These are phyloP conservation scores for Nannochloropsis granulata DNA, from an alignment of 108 stramenopile genomes.

Conservation along the genomic window DNA sequence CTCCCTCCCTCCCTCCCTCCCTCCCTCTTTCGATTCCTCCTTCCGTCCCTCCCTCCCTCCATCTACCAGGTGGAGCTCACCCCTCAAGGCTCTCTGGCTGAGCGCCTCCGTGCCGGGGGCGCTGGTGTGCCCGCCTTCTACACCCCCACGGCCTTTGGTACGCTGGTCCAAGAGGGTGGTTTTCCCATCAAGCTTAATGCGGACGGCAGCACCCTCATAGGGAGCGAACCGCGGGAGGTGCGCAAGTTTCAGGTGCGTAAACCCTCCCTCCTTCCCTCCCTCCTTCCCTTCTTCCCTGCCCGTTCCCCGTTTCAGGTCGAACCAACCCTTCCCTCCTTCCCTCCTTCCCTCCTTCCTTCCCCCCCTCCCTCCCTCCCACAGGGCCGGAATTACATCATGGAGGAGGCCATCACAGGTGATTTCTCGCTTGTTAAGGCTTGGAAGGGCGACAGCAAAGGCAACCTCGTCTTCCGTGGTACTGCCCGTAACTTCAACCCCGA, in stretches of 20 bases:
- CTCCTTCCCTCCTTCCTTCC: background rate
- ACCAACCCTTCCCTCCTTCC: background rate
- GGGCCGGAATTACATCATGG: constrained; percentile 64
- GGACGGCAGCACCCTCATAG: constrained; percentile 46
- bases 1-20: background rate
- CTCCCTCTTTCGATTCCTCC: background rate
- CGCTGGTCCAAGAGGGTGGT: constrained; percentile 69
- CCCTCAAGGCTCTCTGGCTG: constrained; percentile 73
- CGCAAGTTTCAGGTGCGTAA: constrained; percentile 43
- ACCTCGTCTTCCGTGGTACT: constrained; percentile 71
- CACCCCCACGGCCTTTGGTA: constrained; percentile 75
- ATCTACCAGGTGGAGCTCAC: constrained; percentile 45
- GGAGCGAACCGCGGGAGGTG: constrained; percentile 43
- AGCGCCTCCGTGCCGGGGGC: constrained; percentile 62
- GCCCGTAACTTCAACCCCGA: constrained; percentile 79
- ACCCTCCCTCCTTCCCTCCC: background rate
- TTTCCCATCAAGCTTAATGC: constrained; percentile 65
- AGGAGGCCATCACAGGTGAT: constrained; percentile 59
- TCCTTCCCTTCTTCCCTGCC: background rate
- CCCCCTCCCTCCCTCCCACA: background rate
- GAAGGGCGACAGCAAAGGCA: constrained; percentile 76
- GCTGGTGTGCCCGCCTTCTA: constrained; percentile 77
- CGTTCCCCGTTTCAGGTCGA: background rate
- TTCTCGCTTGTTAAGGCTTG: constrained; percentile 65
- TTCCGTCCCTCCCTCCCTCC: background rate